Conservation (phyloP, 2,329 filamentous ascomycete genomes). For the Xylariaceae sp. region DNA sequence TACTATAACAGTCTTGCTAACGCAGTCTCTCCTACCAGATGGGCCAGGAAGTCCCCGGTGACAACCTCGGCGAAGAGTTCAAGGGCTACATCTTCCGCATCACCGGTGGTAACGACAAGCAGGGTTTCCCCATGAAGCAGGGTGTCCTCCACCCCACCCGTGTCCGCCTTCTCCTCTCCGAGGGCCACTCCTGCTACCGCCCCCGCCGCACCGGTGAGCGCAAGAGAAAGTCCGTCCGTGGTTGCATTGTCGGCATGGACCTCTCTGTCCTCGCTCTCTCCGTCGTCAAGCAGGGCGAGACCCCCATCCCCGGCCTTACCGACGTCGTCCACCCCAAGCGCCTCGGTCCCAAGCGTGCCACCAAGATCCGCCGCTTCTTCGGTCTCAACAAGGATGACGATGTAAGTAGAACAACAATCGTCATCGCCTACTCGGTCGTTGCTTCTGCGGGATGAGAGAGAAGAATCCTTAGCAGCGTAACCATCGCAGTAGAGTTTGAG, state of each 20-base stretch:
- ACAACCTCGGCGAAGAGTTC: conserved; percentile 97
- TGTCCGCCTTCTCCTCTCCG: conserved; percentile 92
- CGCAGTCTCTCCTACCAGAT: conserved; percentile 48
- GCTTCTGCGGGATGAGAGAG: conserved; percentile 37
- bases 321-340: conserved; percentile 98
- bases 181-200: conserved; percentile 99
- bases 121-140: conserved; percentile 99
- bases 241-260: conserved; percentile 97
- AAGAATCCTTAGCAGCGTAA: conserved; percentile 43
- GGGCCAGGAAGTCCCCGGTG: conserved; percentile 87
- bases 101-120: conserved; percentile 99
- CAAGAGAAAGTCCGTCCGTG: conserved; percentile 98
- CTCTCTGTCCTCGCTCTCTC: conserved; percentile 89
- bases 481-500: conserved; percentile 39
- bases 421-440: conserved; percentile 66
- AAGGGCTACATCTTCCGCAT: conserved; percentile 99
- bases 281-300: conserved; percentile 97
- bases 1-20: conserved; percentile 31
- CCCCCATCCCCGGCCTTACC: conserved; percentile 91
- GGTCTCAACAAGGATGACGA: conserved; percentile 99
- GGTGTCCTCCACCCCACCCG: conserved; percentile 98
- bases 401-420: conserved; percentile 69
- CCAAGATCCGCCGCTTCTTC: conserved; percentile 99
- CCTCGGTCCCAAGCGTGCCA: conserved; percentile 98
- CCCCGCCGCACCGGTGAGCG: conserved; percentile 96